Evolutionary conservation across 2,329 filamentous ascomycete species (phyloP).

Genomic region (Colletotrichum theobromicola): DNA sequence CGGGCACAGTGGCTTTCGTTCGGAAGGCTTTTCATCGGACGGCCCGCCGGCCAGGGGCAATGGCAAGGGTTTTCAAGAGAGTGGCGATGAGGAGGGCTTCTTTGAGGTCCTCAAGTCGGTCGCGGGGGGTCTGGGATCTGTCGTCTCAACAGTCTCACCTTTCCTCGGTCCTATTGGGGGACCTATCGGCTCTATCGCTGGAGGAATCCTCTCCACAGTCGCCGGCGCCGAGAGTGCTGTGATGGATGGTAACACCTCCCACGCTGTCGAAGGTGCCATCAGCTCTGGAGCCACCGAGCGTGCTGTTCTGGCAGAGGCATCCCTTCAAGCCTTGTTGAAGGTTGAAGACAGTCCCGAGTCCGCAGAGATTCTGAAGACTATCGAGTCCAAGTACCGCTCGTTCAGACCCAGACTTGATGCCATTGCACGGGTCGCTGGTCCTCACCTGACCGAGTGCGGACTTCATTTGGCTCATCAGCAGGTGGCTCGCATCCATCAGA

Average conservation of each 20-base stretch:
- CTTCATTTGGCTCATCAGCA: neutral
- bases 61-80: neutral
- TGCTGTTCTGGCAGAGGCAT: neutral
- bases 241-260: neutral
- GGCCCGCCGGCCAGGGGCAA: neutral
- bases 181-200: neutral
- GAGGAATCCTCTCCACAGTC: neutral
- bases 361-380: neutral
- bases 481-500: neutral
- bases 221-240: neutral
- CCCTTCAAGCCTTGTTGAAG: neutral
- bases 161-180: neutral
- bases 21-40: neutral
- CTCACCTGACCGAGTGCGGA: neutral
- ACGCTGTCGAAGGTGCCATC: neutral
- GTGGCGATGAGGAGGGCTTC: neutral
- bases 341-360: neutral
- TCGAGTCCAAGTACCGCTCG: neutral
- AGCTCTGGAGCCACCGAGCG: neutral
- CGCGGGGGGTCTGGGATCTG: neutral
- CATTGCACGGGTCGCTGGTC: neutral
- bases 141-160: neutral
- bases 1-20: neutral
- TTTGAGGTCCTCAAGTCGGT: neutral
- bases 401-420: neutral